A percentile compares a stretch with the other conserved stretches of the same genome.
Conservation (phyloP, 331 rosid species). For the Saraca asoca region DNA sequence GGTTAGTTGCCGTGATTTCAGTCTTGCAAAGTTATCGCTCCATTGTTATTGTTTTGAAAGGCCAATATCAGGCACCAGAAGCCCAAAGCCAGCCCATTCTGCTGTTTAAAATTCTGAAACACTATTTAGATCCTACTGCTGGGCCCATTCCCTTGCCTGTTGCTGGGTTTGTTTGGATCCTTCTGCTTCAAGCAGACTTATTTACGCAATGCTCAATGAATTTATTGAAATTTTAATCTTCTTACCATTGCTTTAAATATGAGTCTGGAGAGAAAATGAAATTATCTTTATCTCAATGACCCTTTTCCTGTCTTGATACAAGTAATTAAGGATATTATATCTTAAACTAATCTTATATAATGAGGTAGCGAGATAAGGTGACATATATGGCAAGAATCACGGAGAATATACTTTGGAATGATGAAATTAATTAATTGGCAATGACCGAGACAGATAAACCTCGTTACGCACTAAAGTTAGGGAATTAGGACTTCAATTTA, state of each 20-base stretch:
- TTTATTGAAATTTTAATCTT: no score
- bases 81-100: background rate
- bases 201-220: no score
- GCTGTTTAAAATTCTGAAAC: no score
- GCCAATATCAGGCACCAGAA: background rate
- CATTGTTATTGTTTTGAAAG: no score
- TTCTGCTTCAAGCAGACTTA: no score
- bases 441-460: conserved; percentile 34
- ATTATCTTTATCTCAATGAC: conserved; percentile 29
- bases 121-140: background rate
- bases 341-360: conserved; percentile 2
- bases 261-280: no score
- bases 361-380: conserved; percentile 11
- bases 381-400: conserved; percentile 19
- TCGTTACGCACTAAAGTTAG: conserved; percentile 41
- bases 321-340: conserved; percentile 11
- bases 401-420: conserved; percentile 35
- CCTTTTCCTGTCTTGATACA: no score
- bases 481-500: background rate
- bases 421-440: conserved; percentile 26
- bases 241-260: no score
- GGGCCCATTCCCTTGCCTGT: background rate
- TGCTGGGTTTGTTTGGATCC: background rate
- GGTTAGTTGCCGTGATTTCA: no score
- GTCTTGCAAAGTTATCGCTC: no score